phyloP scores from a whole-genome alignment of 2,329 filamentous ascomycete genomes.

The Chrysoporthe austroafricana region DNA sequence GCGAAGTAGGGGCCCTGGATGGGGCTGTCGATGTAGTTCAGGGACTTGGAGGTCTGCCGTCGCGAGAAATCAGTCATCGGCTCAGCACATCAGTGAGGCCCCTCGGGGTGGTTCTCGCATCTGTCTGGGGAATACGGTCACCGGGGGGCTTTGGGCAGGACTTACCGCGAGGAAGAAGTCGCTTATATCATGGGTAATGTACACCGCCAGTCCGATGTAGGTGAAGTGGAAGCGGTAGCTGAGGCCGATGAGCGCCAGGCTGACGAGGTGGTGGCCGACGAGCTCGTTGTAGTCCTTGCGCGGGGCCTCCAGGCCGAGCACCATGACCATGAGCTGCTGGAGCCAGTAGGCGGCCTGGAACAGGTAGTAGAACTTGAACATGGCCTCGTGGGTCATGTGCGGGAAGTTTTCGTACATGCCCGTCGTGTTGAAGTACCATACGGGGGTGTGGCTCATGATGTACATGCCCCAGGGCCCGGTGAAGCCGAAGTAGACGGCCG shows the following conservation, averaged over 20 bases:
- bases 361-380: conserved; percentile 95
- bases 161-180: conserved; percentile 94
- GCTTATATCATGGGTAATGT: conserved; percentile 91
- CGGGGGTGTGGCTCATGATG: conserved; percentile 87
- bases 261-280: conserved; percentile 89
- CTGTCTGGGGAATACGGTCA: not conserved
- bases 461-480: conserved; percentile 84
- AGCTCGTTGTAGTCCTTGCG: conserved; percentile 95
- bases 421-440: conserved; percentile 93
- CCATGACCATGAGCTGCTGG: conserved; percentile 86
- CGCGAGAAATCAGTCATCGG: not conserved
- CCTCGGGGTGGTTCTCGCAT: not conserved
- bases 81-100: conserved; percentile 20
- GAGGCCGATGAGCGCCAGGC: conserved; percentile 77
- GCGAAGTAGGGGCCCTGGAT: conserved; percentile 85
- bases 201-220: conserved; percentile 90
- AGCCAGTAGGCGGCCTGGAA: conserved; percentile 95
- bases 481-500: conserved; percentile 84
- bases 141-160: conserved; percentile 26
- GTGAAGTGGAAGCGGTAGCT: conserved; percentile 98
- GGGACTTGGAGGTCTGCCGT: conserved; percentile 78
- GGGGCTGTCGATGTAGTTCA: conserved; percentile 85
- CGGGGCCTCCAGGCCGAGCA: conserved; percentile 88
- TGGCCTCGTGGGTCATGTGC: conserved; percentile 76
- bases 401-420: conserved; percentile 92